Conservation (phyloP, 176 grass and related monocot species). For the Panicum miliaceum region DNA sequence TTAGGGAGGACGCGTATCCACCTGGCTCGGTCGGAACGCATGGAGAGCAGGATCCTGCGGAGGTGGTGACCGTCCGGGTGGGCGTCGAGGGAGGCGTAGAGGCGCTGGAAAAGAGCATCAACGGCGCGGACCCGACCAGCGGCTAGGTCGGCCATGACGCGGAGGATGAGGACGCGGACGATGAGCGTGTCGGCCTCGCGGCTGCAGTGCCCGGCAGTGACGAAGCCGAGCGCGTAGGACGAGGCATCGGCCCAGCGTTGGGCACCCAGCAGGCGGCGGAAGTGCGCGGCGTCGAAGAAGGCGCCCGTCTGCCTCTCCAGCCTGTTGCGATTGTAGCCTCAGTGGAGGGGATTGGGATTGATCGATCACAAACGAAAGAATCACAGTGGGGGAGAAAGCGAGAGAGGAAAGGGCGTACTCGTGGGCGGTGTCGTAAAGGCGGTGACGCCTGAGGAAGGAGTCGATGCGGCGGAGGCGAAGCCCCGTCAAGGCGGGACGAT, state of each 20-base stretch:
- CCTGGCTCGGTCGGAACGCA: no score
- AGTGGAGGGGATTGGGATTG: neutral
- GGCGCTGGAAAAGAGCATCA: neutral
- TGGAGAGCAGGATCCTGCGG: no score
- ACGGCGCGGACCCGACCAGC: neutral
- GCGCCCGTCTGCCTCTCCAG: neutral
- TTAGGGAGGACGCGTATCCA: no score
- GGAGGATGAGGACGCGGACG: neutral
- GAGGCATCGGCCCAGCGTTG: neutral
- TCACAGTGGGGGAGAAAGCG: neutral
- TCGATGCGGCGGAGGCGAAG: conserved; percentile 6
- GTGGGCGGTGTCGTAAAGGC: neutral
- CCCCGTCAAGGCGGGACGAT: neutral
- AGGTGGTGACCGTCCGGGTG: neutral
- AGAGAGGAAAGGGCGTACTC: neutral
- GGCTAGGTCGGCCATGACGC: neutral
- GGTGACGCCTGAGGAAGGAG: conserved; percentile 1
- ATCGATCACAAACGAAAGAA: neutral
- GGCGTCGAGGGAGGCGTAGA: neutral
- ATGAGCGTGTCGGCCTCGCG: neutral
- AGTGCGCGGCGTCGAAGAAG: conserved; percentile 6
- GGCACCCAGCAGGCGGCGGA: neutral
- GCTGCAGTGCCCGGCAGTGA: neutral
- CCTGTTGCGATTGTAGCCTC: neutral
- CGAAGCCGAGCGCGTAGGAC: neutral